Evolutionary conservation across 768 basidiomycete genomes (phyloP).

Genomic region (Crepidotus variabilis): DNA sequence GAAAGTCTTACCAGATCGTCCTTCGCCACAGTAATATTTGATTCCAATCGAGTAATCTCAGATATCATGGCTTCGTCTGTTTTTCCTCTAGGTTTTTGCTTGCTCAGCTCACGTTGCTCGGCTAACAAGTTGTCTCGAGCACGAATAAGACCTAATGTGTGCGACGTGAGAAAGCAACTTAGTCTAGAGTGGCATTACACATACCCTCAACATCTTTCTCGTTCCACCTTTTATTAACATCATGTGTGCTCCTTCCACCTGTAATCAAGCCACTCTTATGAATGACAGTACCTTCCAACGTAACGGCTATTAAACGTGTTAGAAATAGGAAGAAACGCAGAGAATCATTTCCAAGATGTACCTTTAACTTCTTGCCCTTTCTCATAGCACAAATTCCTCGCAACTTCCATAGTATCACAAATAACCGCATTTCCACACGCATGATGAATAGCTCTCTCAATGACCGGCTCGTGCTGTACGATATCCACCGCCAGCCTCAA

Average conservation of each 20-base stretch:
- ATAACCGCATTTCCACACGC: constrained; percentile 94
- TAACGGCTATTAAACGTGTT: constrained; percentile 75
- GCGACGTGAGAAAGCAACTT: background rate
- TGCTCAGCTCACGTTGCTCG: constrained; percentile 79
- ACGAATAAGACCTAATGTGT: constrained; percentile 39
- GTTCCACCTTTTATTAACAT: constrained; percentile 85
- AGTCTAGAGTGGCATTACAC: constrained; percentile 5
- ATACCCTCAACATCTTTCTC: constrained; percentile 89
- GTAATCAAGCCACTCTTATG: constrained; percentile 98
- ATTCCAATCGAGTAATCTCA: constrained; percentile 78
- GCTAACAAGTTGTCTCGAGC: constrained; percentile 66
- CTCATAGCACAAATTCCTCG: constrained; percentile 87
- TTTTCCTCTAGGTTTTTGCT: constrained; percentile 79
- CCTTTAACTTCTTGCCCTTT: constrained; percentile 97
- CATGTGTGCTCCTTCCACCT: constrained; percentile 81
- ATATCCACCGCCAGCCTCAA: constrained; percentile 85
- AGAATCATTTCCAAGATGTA: constrained; percentile 29
- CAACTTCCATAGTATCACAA: constrained; percentile 94
- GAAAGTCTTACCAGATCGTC: constrained; percentile 73
- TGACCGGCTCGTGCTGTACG: constrained; percentile 74
- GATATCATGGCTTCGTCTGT: constrained; percentile 76
- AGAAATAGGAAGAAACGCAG: no score
- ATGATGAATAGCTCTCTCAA: constrained; percentile 94
- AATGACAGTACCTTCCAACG: constrained; percentile 93
- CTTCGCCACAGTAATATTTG: constrained; percentile 64